Conservation (phyloP, 169 alveolate species). For the Cryptosporidium bovis region DNA sequence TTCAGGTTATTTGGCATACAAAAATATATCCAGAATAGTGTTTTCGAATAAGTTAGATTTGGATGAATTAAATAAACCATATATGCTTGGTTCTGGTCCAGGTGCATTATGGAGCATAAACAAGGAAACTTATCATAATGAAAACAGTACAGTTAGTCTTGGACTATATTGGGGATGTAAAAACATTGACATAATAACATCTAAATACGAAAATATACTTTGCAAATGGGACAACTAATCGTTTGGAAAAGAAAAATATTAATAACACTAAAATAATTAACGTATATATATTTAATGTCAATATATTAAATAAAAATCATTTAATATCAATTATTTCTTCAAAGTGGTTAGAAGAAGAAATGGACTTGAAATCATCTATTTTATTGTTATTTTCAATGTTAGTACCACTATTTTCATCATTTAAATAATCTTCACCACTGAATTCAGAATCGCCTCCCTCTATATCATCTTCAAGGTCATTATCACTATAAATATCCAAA, state of each 20-base stretch:
- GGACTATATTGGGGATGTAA: constrained; percentile 73
- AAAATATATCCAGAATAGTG: constrained; percentile 62
- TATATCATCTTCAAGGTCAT: no score
- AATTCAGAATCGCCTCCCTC: constrained; percentile 12
- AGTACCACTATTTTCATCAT: not conserved
- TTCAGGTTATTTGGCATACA: constrained; percentile 74
- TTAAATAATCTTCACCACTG: not conserved
- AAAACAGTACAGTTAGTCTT: constrained; percentile 61
- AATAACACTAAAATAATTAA: not conserved
- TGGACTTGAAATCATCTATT: not conserved
- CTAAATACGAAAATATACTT: constrained; percentile 29
- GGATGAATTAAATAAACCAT: constrained; percentile 41
- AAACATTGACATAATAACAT: not conserved
- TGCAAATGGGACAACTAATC: constrained; percentile 50
- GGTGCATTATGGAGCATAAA: constrained; percentile 73
- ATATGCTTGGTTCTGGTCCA: constrained; percentile 74
- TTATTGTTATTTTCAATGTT: not conserved
- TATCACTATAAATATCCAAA: no score
- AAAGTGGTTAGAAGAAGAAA: not conserved
- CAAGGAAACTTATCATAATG: constrained; percentile 51
- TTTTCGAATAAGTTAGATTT: constrained; percentile 32
- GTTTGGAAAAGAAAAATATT: not conserved
- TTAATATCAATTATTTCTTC: not conserved
- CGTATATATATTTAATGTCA: not conserved
- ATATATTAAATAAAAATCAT: not conserved